Percentiles rank a stretch among this genome's conserved stretches.
Evolutionary conservation across 2,329 filamentous ascomycete species (phyloP).

Genomic region (Diaporthe vaccinii): DNA sequence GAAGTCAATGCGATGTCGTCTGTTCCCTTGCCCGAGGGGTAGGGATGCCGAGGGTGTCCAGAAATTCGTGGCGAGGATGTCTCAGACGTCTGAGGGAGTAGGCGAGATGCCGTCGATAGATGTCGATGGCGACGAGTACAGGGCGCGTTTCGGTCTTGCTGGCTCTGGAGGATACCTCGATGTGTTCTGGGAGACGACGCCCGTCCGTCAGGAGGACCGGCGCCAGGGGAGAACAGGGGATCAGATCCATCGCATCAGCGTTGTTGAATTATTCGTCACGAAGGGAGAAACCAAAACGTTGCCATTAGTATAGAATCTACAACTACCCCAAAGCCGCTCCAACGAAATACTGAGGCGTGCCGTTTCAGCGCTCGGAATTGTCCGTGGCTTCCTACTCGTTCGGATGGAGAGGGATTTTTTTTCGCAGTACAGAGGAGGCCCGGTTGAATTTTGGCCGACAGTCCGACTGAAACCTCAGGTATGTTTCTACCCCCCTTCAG

Average conservation of each 20-base stretch:
- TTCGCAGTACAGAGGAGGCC: too few species aligned
- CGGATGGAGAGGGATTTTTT: too few species aligned
- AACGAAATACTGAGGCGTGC: not conserved
- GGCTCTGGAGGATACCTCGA: not conserved
- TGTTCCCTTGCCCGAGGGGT: not conserved
- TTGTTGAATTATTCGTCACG: slow-evolving; percentile 16
- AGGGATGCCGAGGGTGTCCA: not conserved
- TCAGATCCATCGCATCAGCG: slow-evolving; percentile 3
- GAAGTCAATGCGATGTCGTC: not conserved
- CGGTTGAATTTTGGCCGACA: not conserved
- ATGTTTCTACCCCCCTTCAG: not conserved
- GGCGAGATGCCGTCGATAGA: not conserved
- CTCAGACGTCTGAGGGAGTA: not conserved
- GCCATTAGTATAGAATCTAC: not conserved
- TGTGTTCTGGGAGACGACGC: slow-evolving; percentile 4
- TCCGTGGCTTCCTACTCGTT: not conserved
- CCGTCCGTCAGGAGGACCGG: not conserved
- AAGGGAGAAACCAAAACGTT: not conserved
- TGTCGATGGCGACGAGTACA: not conserved
- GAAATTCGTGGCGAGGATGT: slow-evolving; percentile 9
- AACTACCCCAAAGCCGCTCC: too few species aligned
- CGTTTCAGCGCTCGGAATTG: not conserved
- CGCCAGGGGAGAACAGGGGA: not conserved
- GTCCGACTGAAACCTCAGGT: not conserved
- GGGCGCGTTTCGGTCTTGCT: not conserved